These are phyloP conservation scores for Metschnikowia hibisci DNA, from an alignment of 805 yeast genomes.

Conservation along the genomic window DNA sequence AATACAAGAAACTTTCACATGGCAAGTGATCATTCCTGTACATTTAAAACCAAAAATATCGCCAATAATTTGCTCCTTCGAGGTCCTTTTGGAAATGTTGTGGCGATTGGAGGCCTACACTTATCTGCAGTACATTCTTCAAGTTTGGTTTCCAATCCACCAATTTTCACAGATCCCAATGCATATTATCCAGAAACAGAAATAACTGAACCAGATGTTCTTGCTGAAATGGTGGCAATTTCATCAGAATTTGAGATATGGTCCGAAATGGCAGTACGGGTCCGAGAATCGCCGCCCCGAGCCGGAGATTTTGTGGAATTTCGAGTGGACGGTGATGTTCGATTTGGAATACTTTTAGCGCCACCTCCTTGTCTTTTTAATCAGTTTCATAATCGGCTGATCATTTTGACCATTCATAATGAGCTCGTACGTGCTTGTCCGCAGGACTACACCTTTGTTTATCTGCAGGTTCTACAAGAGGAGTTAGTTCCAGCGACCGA, in stretches of 20 bases:
- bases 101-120: too few relatives aligned
- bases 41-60: too few relatives aligned
- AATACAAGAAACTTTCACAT: too few relatives aligned
- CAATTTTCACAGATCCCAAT: slow-evolving; percentile 13
- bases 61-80: too few relatives aligned
- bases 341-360: slow-evolving; percentile 37
- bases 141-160: neutral
- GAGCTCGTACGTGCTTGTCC: slow-evolving; percentile 26
- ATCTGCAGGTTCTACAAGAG: slow-evolving; percentile 23
- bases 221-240: slow-evolving; percentile 5
- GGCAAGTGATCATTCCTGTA: too few relatives aligned
- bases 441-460: slow-evolving; percentile 28
- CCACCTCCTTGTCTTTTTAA: slow-evolving; percentile 31
- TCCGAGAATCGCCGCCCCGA: slow-evolving; percentile 15
- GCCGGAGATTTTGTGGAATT: slow-evolving; percentile 42
- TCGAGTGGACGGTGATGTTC: slow-evolving; percentile 15
- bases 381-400: slow-evolving; percentile 27
- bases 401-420: slow-evolving; percentile 33
- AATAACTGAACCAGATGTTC: slow-evolving; percentile 15
- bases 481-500: slow-evolving; percentile 17
- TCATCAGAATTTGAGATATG: slow-evolving; percentile 12
- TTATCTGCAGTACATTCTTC: too few relatives aligned
- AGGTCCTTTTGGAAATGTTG: too few relatives aligned
- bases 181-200: slow-evolving; percentile 15
- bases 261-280: slow-evolving; percentile 11